phyloP scores from a whole-genome alignment of 2,329 filamentous ascomycete species.

The Ilyonectria robusta region DNA sequence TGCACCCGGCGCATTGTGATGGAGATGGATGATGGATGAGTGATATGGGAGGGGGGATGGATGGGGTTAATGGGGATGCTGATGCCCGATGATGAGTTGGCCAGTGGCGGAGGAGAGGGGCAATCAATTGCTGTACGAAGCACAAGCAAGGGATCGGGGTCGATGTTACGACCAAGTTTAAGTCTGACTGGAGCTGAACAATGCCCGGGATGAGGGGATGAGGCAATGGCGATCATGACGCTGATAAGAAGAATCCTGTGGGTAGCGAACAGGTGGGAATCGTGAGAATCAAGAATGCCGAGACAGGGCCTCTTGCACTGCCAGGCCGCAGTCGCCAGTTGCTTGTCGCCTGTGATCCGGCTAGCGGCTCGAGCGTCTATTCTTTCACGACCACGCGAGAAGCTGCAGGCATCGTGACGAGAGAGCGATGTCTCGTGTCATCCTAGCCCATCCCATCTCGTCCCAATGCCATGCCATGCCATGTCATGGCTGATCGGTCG shows the following conservation, averaged over 20 bases:
- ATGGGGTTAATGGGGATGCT: slow-evolving; percentile 30
- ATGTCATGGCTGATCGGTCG: slow-evolving; percentile 40
- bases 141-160: slow-evolving; percentile 17
- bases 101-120: slow-evolving; percentile 24
- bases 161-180: neutral
- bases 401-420: slow-evolving; percentile 38
- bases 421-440: slow-evolving; percentile 36
- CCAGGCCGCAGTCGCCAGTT: slow-evolving; percentile 5
- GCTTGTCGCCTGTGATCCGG: slow-evolving; percentile 27
- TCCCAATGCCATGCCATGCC: slow-evolving; percentile 43
- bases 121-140: slow-evolving; percentile 23
- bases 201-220: slow-evolving; percentile 36
- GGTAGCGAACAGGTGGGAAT: slow-evolving; percentile 48
- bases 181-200: slow-evolving; percentile 32
- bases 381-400: slow-evolving; percentile 37
- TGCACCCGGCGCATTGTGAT: slow-evolving; percentile 40
- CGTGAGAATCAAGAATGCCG: slow-evolving; percentile 9
- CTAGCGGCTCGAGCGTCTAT: slow-evolving; percentile 39
- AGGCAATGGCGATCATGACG: slow-evolving; percentile 47
- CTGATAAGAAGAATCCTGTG: slow-evolving; percentile 32
- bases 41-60: neutral
- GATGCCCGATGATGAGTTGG: slow-evolving; percentile 42
- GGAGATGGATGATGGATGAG: slow-evolving; percentile 29
- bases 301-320: neutral
- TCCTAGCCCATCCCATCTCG: slow-evolving; percentile 39